Evolutionary conservation across 1,139 yeast genomes (phyloP).

Genomic region (Diutina sp.): DNA sequence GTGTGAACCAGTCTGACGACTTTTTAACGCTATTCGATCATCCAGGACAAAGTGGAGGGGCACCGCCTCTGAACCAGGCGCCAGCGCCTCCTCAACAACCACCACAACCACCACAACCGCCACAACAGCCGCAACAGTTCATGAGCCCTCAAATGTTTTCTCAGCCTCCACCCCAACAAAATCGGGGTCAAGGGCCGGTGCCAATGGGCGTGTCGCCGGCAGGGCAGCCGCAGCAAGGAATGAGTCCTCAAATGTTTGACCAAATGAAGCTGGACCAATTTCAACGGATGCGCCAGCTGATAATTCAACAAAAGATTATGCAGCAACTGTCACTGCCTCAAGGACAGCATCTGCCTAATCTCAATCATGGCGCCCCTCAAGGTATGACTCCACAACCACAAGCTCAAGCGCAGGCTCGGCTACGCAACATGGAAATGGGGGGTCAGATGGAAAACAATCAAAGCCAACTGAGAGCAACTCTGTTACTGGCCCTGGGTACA

Average conservation of each 20-base stretch:
- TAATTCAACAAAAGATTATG: slow-evolving; percentile 1
- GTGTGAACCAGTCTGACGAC: slow-evolving; percentile 18
- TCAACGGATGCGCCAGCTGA: not conserved
- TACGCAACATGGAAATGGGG: not conserved
- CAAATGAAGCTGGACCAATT: not conserved
- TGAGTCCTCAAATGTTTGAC: not conserved
- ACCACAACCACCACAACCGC: not conserved
- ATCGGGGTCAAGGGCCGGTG: not conserved
- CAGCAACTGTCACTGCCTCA: not conserved
- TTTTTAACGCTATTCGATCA: slow-evolving; percentile 23
- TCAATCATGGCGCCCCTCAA: not conserved
- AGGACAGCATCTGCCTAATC: not conserved
- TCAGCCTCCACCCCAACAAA: not conserved
- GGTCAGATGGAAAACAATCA: not conserved
- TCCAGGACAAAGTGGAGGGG: slow-evolving; percentile 3
- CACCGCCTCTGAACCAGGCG: not conserved
- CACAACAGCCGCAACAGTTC: not conserved
- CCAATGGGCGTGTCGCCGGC: not conserved
- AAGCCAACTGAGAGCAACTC: not conserved
- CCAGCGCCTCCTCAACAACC: not conserved
- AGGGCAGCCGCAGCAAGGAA: not conserved
- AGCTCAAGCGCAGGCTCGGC: not conserved
- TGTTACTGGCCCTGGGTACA: not conserved
- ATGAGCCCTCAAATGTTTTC: not conserved
- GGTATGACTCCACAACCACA: not conserved